phyloP scores from a whole-genome alignment of 2,329 filamentous ascomycete species.

The Fusarium papillatum region DNA sequence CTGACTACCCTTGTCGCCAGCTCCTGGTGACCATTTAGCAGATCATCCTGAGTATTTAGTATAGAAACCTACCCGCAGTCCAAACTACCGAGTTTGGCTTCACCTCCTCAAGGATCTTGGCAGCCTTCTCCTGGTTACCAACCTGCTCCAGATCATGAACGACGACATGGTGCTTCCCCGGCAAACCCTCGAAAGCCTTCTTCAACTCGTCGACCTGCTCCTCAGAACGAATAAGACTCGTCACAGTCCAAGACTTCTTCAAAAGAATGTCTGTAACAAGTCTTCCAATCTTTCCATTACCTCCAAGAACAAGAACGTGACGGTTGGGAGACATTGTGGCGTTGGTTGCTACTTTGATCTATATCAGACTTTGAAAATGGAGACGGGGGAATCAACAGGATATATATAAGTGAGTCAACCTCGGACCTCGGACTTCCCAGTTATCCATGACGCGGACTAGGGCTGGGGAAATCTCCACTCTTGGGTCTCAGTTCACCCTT shows the following conservation, averaged over 20 bases:
- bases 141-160: constrained; percentile 78
- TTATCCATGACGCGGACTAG: constrained; percentile 29
- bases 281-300: constrained; percentile 81
- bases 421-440: constrained; percentile 28
- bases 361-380: not conserved
- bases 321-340: constrained; percentile 33
- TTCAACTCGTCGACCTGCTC: constrained; percentile 74
- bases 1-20: constrained; percentile 56
- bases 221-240: constrained; percentile 78
- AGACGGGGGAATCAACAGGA: not conserved
- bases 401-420: constrained; percentile 4
- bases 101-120: constrained; percentile 67
- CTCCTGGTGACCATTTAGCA: constrained; percentile 32
- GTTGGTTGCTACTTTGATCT: not conserved
- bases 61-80: constrained; percentile 60
- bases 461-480: constrained; percentile 28
- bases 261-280: constrained; percentile 80
- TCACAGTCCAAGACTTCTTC: constrained; percentile 77
- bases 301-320: constrained; percentile 78
- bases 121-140: constrained; percentile 66
- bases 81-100: constrained; percentile 74
- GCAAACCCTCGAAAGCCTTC: constrained; percentile 65
- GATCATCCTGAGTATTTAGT: not conserved
- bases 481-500: not conserved
- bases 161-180: constrained; percentile 73